Base-by-base conservation (phyloP, 768 basidiomycete species). In the Fistulinella prunicolor region DNA sequence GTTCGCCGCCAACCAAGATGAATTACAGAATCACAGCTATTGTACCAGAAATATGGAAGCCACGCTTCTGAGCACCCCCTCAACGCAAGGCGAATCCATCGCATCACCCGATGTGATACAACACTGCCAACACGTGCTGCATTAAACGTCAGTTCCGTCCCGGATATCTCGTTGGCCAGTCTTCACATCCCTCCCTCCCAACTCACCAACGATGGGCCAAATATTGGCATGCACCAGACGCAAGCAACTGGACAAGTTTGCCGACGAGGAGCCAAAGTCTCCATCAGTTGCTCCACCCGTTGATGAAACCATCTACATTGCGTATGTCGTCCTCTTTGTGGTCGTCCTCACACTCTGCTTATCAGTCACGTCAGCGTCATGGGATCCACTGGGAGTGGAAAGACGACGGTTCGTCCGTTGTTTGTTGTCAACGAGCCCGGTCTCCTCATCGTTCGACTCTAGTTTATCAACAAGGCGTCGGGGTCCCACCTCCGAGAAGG, bases 401-500 rank as follows among this genome's bases (percentile, higher is more conserved):
- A 67, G 58, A 69, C 66, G 36, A 68, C 66, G 42, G 66, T 67
- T 1, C 7, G 62, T 62, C 49, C 39, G 36, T 22, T n/a, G 16
- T 13, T 42, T 21, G 7, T 42, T 12, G 19, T 28, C 4, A n/a
- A 35, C 30, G 16, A 19, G 1, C 12, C 24, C 4, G 5, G 21
- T 29, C 40, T 40, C 24, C 57, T 56, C 46, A 56, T 20, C 2
- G 7, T n/a, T 10, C 42, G 6, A 16, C n/a, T 9, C 19, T 14
- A 72, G 71, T 70, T 72, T 53, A 68, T 72, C 59, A 72, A 72
- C 55, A 42, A 53, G 7, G 64, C 67, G 19, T 61, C 69, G 20
- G 70, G 65, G 1, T 70, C 69, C 1, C 30, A 39, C 38, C 60
- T 68, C 30, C 56, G 64, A 36, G 63, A 66, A 35, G 64, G 71